Conservation (phyloP, 352 stramenopile genomes). For the Pythium vanterpoolii region DNA sequence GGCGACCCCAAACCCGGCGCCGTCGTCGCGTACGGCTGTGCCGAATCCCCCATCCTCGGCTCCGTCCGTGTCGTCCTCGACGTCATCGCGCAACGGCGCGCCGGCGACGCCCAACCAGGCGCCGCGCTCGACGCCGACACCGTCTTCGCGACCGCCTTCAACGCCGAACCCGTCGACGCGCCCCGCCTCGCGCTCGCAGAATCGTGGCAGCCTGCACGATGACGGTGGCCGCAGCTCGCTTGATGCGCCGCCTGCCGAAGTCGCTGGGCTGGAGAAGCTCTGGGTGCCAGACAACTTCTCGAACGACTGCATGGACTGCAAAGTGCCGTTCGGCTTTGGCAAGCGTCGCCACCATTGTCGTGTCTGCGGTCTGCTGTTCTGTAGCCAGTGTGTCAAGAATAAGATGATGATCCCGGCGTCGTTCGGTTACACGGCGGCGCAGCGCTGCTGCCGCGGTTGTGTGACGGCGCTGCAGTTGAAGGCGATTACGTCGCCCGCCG, state of each 20-base stretch:
- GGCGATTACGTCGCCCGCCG: constrained; percentile 77
- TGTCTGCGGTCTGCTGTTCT: constrained; percentile 82
- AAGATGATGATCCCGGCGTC: constrained; percentile 79
- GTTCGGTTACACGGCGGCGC: constrained; percentile 74
- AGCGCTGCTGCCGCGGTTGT: constrained; percentile 81
- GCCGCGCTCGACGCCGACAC: constrained; percentile 8
- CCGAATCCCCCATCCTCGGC: constrained; percentile 9
- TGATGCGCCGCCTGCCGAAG: constrained; percentile 46
- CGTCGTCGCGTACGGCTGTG: constrained; percentile 5
- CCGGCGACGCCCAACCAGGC: constrained; percentile 13
- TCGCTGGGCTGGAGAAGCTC: constrained; percentile 77
- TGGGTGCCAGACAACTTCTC: constrained; percentile 89
- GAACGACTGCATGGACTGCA: constrained; percentile 86
- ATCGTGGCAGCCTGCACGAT: constrained; percentile 24
- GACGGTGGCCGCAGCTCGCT: constrained; percentile 42
- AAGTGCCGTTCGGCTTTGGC: constrained; percentile 73
- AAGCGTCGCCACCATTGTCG: constrained; percentile 85
- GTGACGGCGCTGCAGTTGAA: constrained; percentile 84
- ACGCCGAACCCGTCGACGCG: constrained; percentile 3
- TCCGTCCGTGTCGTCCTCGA: constrained; percentile 20
- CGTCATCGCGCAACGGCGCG: constrained; percentile 4
- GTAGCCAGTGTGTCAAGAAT: constrained; percentile 75
- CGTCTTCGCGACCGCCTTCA: constrained; percentile 1
- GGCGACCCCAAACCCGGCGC: not conserved
- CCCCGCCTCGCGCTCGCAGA: constrained; percentile 5